phyloP scores from a whole-genome alignment of 164 flowering plant species.

The Tetrastigma voinierianum region DNA sequence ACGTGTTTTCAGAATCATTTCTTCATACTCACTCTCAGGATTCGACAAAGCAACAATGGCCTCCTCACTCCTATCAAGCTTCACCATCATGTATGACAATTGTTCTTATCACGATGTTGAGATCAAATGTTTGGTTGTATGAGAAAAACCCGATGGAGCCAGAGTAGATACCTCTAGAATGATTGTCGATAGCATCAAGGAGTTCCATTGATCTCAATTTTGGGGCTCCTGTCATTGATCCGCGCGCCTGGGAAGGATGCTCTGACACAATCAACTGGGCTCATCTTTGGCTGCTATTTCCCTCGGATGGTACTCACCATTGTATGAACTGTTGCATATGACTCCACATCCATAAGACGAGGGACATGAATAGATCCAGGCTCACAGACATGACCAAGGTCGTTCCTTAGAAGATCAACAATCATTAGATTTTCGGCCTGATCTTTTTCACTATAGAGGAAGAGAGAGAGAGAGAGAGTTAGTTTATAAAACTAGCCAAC shows the following conservation, averaged over 20 bases:
- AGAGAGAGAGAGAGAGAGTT: background rate
- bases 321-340: constrained; percentile 94
- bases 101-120: constrained; percentile 92
- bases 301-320: constrained; percentile 96
- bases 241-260: constrained; percentile 99
- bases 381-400: constrained; percentile 92
- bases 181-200: constrained; percentile 81
- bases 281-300: constrained; percentile 40
- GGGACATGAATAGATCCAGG: constrained; percentile 95
- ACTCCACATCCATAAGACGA: constrained; percentile 85
- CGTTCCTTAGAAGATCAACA: constrained; percentile 95
- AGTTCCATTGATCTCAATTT: constrained; percentile 91
- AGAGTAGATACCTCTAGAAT: constrained; percentile 87
- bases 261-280: constrained; percentile 72
- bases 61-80: constrained; percentile 96
- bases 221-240: constrained; percentile 99
- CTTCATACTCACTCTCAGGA: constrained; percentile 80
- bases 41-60: constrained; percentile 86
- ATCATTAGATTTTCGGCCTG: constrained; percentile 99
- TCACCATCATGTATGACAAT: constrained; percentile 77
- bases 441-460: constrained; percentile 78
- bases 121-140: constrained; percentile 79
- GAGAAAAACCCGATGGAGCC: constrained; percentile 94
- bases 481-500: too few relatives aligned
- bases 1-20: constrained; percentile 78